These are phyloP conservation scores for Xylaria grammica DNA, from an alignment of 495 filamentous ascomycete species.

Conservation along the genomic window DNA sequence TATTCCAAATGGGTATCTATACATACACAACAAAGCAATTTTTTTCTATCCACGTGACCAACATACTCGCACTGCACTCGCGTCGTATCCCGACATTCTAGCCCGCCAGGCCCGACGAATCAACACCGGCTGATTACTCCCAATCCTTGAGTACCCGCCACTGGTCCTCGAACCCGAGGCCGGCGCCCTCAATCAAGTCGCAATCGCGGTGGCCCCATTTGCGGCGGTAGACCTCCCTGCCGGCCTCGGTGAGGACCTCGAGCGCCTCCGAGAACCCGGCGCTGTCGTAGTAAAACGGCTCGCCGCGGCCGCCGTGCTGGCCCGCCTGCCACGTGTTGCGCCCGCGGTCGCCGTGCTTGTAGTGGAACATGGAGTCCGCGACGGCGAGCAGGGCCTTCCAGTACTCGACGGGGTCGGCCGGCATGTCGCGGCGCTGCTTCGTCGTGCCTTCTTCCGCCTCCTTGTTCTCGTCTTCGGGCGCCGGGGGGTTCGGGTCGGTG, in stretches of 20 bases:
- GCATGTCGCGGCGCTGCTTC: constrained; percentile 2
- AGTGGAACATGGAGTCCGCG: constrained; percentile 44
- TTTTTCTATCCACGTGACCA: no score
- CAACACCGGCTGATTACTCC: constrained; percentile 8
- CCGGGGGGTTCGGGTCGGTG: constrained; percentile 48
- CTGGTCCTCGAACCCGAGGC: constrained; percentile 52
- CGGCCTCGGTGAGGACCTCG: constrained; percentile 57
- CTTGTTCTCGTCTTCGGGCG: constrained; percentile 25
- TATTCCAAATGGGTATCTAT: no score
- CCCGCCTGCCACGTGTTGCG: constrained; percentile 65
- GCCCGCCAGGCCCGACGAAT: not conserved
- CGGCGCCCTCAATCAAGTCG: constrained; percentile 46
- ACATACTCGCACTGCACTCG: no score
- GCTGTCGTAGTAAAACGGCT: constrained; percentile 63
- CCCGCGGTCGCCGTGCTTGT: constrained; percentile 48
- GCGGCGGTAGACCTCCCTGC: constrained; percentile 53
- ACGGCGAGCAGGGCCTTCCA: constrained; percentile 35
- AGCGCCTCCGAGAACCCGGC: constrained; percentile 60
- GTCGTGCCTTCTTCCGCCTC: constrained; percentile 19
- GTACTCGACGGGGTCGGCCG: constrained; percentile 36
- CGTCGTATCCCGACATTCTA: no score
- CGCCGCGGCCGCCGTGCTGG: constrained; percentile 64
- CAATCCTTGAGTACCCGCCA: constrained; percentile 57
- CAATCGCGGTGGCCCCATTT: constrained; percentile 66
- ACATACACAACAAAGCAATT: no score